These are phyloP conservation scores for Silene uniflora DNA, from an alignment of 148 eudicot species.

Conservation along the genomic window DNA sequence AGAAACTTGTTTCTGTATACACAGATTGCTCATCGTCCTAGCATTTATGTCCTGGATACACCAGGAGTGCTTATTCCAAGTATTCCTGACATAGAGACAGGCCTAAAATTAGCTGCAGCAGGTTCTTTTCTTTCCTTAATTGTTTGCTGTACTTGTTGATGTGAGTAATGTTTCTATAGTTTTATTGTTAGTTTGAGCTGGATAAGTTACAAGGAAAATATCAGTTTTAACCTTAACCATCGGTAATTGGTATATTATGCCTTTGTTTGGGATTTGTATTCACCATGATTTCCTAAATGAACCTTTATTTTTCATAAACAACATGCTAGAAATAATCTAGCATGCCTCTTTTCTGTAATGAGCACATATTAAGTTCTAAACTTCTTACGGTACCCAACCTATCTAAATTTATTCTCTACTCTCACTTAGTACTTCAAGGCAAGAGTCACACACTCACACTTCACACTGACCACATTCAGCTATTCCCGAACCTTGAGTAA, in stretches of 20 bases:
- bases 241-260: background rate
- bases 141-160: background rate
- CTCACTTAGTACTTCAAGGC: background rate
- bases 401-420: background rate
- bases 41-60: conserved; percentile 93
- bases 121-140: conserved; percentile 38
- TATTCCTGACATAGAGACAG: conserved; percentile 87
- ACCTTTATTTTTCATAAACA: background rate
- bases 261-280: background rate
- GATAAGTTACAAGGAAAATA: background rate
- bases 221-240: background rate
- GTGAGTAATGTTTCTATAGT: background rate
- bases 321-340: background rate
- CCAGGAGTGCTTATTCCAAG: conserved; percentile 96
- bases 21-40: conserved; percentile 93
- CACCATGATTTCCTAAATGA: background rate
- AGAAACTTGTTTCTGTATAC: conserved; percentile 16
- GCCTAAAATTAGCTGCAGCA: conserved; percentile 81
- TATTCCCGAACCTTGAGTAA: background rate
- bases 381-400: background rate
- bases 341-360: background rate
- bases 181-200: background rate
- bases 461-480: background rate
- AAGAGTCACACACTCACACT: background rate
- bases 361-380: background rate